Evolutionary conservation across 2,329 filamentous ascomycete species (phyloP), one percentile per base, ranked within the genome.

Genomic region (Fonsecaea erecta): DNA sequence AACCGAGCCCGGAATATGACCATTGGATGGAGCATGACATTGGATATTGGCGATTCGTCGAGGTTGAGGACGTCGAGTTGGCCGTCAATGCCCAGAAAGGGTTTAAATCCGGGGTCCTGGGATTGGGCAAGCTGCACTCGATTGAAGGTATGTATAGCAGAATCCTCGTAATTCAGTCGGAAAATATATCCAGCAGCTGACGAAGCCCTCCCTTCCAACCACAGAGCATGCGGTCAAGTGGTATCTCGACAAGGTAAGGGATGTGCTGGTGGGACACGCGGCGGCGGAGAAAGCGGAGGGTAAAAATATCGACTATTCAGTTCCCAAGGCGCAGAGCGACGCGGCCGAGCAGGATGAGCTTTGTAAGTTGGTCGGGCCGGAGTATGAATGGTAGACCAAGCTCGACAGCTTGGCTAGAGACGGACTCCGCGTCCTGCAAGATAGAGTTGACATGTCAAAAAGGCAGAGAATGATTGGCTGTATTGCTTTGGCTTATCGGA

Each of bases 1-100:
- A 68, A 40, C 63, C 68, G 6, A 66, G 67, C 34, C 21, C 67
- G 24, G 65, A 68, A 14, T 68, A 70, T 32, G 66, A 70, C 43
- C 59, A 60, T 30, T 70, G 68, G 68, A 70, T 70, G 68, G 52
- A 64, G 28, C 58, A 70, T 52, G 68, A 70, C n/a, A 68, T 70
- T 37, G 68, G 65, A 21, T 70, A 70, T 32, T 70, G 66, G 66
- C 56, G 65, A 26, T 63, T 66, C 28, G 68, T 69, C 1, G 67
- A 69, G 35, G 68, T 32, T 30, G 67, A 69, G 48, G 67, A 69
- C 30, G 67, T 69, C 18, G 65, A 69, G 32, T 52, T 69, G 59
- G 67, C 67, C 21, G 53, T 69, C 24, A 67, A 60, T 43, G 67
- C 67, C 24, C 67, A 69, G 46, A 69, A 68, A 54, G 67, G 67